Conservation (phyloP, 2,329 filamentous ascomycete species). For the Septoria petroselini region DNA sequence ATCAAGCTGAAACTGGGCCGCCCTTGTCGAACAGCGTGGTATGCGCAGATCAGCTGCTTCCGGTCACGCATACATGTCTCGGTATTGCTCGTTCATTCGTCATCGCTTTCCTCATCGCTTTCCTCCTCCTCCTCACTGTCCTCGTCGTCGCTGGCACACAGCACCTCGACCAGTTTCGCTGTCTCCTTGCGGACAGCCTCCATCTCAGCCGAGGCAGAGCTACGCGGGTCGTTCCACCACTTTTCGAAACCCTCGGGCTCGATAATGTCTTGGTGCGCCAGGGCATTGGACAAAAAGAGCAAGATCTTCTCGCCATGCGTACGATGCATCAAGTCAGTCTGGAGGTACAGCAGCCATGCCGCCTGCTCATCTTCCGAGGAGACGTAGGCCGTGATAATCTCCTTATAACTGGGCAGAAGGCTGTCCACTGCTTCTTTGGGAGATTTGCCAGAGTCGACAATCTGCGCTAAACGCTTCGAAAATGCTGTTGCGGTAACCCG, state of each 20-base stretch:
- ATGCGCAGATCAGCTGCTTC: slow-evolving; percentile 10
- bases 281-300: slow-evolving; percentile 73
- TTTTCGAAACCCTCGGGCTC: slow-evolving; percentile 83
- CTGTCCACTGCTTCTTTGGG: slow-evolving; percentile 44
- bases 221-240: slow-evolving; percentile 81
- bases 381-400: slow-evolving; percentile 58
- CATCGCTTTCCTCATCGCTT: slow-evolving; percentile 34
- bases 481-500: slow-evolving; percentile 82
- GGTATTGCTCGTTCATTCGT: slow-evolving; percentile 9
- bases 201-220: slow-evolving; percentile 66
- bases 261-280: slow-evolving; percentile 79
- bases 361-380: slow-evolving; percentile 66
- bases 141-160: slow-evolving; percentile 72
- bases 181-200: slow-evolving; percentile 68
- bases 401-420: slow-evolving; percentile 53
- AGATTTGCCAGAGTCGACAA: slow-evolving; percentile 50
- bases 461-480: slow-evolving; percentile 72
- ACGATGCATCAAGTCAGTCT: slow-evolving; percentile 70
- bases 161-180: slow-evolving; percentile 71
- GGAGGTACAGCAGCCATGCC: slow-evolving; percentile 77
- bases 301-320: slow-evolving; percentile 66
- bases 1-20: not conserved
- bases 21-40: not conserved
- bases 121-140: slow-evolving; percentile 58
- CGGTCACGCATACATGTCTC: slow-evolving; percentile 7